Base-by-base conservation (phyloP, 2,329 filamentous ascomycete genomes). In the Triangularia setosa region DNA sequence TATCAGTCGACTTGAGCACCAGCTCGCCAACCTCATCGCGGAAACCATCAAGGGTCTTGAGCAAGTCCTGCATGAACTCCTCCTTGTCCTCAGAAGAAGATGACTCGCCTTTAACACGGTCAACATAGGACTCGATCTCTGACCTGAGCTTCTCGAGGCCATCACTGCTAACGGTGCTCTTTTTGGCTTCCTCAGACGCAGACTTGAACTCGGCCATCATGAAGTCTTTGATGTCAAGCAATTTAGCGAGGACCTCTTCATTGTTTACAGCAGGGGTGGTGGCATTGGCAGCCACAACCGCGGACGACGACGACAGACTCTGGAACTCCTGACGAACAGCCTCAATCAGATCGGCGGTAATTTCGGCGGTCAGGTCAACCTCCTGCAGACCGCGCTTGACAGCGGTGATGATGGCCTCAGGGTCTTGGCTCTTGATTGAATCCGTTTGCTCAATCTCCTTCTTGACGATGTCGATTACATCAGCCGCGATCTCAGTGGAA, bases 151-250 rank as follows among this genome's bases (percentile, higher is more conserved):
- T 89, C 69, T 96, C 92, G 14, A 97, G 83, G 0, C 93, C 93
- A 73, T 96, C 92, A 75, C 97, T 93, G 70, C 88, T 91, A 67
- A 90, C 89, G 2, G 90, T 87, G 21, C 92, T 94, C 71, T 94
- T 86, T 74, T 93, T 93, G 11, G 85, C 83, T 70, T 88, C 86
- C 27, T 87, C 83, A 0, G 86, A 87, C 1, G 87, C 79, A 2
- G 82, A 79, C 68, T 80, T 81, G 74, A 90, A 87, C 72, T 89
- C 87, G 1, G 80, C 77, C 40, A 80, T 82, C 77, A 90, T 80
- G 64, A 79, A 79, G 2, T 85, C 80, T 76, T 87, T 82, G 27
- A 93, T 87, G 56, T 93, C 90, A 27, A 87, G 79, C 1, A 90
- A 79, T 6, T 85, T 83, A 14, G 79, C 76, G 6, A 84, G 71